Percentiles rank a stretch among this genome's conserved stretches.
Evolutionary conservation across 768 basidiomycete genomes (phyloP).

Genomic region (Myochromella boudieri): DNA sequence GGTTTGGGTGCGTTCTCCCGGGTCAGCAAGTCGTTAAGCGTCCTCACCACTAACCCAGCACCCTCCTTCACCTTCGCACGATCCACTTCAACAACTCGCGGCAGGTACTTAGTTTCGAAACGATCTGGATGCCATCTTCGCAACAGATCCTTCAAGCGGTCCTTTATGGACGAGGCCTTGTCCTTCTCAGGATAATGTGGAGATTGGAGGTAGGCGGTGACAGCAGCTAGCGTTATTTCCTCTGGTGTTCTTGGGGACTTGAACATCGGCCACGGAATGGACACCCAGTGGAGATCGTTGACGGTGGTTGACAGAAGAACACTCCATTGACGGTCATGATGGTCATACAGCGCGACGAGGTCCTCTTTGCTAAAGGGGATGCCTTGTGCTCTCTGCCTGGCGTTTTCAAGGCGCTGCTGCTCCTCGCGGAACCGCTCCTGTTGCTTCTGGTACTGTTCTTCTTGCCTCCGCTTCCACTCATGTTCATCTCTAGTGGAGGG

Average conservation of each 20-base stretch:
- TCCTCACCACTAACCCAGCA: conserved; percentile 70
- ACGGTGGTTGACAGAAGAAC: conserved; percentile 36
- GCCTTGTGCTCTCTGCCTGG: conserved; percentile 47
- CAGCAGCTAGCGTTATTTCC: conserved; percentile 54
- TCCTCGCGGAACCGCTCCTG: conserved; percentile 70
- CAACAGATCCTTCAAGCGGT: conserved; percentile 74
- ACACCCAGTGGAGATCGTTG: conserved; percentile 55
- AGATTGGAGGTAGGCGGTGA: conserved; percentile 64
- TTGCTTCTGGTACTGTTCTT: conserved; percentile 61
- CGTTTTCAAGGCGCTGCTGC: conserved; percentile 62
- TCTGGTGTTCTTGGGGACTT: conserved; percentile 56
- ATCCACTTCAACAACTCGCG: conserved; percentile 63
- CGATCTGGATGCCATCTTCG: conserved; percentile 82
- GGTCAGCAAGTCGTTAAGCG: conserved; percentile 68
- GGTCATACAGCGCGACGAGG: conserved; percentile 51
- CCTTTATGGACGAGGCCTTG: conserved; percentile 54
- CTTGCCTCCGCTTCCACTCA: conserved; percentile 65
- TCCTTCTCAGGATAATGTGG: conserved; percentile 53
- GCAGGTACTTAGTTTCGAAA: conserved; percentile 68
- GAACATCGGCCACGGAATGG: conserved; percentile 77
- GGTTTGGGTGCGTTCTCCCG: conserved; percentile 42
- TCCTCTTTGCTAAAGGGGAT: conserved; percentile 58
- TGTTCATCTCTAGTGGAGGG: conserved; percentile 34
- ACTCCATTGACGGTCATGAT: conserved; percentile 64
- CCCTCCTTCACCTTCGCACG: conserved; percentile 68